Base-by-base conservation (phyloP, 768 basidiomycete genomes). In the Mycena alexandri region DNA sequence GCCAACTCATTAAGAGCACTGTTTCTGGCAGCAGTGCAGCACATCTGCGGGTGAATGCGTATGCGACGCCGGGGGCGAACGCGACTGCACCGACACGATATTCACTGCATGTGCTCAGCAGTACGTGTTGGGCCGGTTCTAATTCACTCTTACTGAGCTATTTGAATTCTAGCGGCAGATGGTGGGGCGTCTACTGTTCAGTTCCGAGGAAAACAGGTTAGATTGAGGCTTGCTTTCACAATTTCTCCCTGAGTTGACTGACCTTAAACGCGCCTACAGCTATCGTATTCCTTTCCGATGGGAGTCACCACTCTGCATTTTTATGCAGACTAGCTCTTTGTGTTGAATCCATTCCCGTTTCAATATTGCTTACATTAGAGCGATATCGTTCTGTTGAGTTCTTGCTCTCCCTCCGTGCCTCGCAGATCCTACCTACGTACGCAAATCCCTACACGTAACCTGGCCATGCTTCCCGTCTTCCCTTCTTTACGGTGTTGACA, bases 81-180 rank as follows among this genome's bases (percentile, higher is more conserved):
- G 22, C 43, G 21, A 14, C 11, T 10, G 61, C 33, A 9, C 61
- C 52, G 22, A 63, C 61, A 21, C 43, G 52, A 16, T 63, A 63
- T 55, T 55, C 61, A 21, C 36, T 63, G 29, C 61, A 63, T 47
- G 61, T 63, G 13, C 43, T 63, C 43, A 63, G 55, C 17, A 47
- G 61, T 63, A 33, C 43, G 61, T 55, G 5, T 24, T n/a, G 10
- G 29, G 13, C 8, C 13, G 13, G 17, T 1, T 19, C 17, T 21
- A 10, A 19, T 11, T 38, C 4, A 2, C 0, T 17, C 21, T 13
- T 10, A 48, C 25, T 34, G 25, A 24, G 44, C 3, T 12, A 17
- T 16, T 4, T 7, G 24, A 21, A 3, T 21, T 12, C 46, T 25
- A 63, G 61, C n/a, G 34, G 61, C 5, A 33, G 22, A 29, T 6